Base-by-base conservation (phyloP, 2,329 filamentous ascomycete species). In the Raffaelea arxii region DNA sequence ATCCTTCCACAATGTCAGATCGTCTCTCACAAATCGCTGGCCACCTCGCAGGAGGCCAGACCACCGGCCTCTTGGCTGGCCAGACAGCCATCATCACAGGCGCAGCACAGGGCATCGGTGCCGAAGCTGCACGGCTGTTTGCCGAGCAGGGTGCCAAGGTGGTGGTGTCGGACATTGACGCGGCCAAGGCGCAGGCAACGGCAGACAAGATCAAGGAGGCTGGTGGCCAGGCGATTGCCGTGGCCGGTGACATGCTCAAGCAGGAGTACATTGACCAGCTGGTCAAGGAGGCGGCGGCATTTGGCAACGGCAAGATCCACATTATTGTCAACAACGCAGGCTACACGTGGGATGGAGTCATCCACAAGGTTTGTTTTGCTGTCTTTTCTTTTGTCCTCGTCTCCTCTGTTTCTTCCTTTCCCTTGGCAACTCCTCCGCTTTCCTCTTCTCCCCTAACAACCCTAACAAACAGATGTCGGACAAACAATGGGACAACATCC, bases 321-420 rank as follows among this genome's bases (percentile, higher is more conserved):
- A 84, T 92, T 61, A 83, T 94, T 47, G 85, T 94, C 49, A 94
- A 94, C 66, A 94, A 94, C 62, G 89, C 88, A 1, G 88, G 87
- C 37, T 94, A 87, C 66, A 94, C 89, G 1, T 94, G 88, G 86
- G 89, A 95, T 63, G 89, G 84, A 6, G 87, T 94, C 35, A 88
- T 94, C 54, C 86, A 94, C 72, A 94, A 92, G 56, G 59, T 53
- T 11, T 7, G 44, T 37, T 35, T 10, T 18, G 3, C 10, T 30
- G 7, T 21, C 14, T n/a, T n/a, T n/a, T n/a, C n/a, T n/a, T n/a
- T n/a, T n/a, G n/a, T n/a, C n/a, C n/a, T n/a, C n/a, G n/a, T n/a
- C n/a, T n/a, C n/a, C n/a, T 32, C 27, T 36, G 18, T 5, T 23
- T 9, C 4, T 32, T 32, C 10, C 16, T 11, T 19, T 18, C 11